Conservation (phyloP, 1,284 basidiomycete genomes). For the Sporisorium sorghi region DNA sequence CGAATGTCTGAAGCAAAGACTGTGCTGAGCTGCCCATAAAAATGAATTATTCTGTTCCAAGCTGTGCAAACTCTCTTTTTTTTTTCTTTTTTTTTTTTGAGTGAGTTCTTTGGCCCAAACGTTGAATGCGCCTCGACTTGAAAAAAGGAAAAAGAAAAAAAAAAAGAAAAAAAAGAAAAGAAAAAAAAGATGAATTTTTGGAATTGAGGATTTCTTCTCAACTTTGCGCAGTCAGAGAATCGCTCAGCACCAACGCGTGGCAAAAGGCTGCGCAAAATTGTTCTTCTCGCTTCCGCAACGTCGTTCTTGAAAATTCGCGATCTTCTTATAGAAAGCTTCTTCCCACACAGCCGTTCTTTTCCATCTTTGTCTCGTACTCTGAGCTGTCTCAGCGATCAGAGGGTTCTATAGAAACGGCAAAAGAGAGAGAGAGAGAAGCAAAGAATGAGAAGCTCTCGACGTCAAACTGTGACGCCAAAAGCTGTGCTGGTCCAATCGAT, state of each 20-base stretch:
- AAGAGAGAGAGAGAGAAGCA: too few species aligned
- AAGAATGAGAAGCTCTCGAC: too few species aligned
- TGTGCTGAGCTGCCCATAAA: conserved; percentile 2
- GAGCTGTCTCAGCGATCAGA: too few species aligned
- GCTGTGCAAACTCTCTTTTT: too few species aligned
- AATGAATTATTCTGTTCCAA: too few species aligned
- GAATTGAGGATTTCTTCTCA: conserved; percentile 29
- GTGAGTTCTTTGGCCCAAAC: background rate
- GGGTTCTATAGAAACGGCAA: too few species aligned
- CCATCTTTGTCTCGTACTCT: too few species aligned
- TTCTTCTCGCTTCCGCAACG: conserved; percentile 48
- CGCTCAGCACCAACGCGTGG: conserved; percentile 4
- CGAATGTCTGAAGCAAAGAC: background rate
- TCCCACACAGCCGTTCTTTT: too few species aligned
- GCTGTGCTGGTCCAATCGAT: background rate
- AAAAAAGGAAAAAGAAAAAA: background rate
- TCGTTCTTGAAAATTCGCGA: conserved; percentile 46
- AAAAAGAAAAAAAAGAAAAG: too few species aligned
- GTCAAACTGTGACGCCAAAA: too few species aligned
- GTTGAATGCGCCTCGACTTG: background rate
- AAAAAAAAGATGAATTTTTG: conserved; percentile 22
- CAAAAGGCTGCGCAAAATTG: conserved; percentile 8
- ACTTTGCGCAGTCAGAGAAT: too few species aligned
- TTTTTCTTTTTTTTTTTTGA: too few species aligned
- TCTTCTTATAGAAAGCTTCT: background rate